Conservation (phyloP, 495 filamentous ascomycete species). For the Terfezia boudieri region DNA sequence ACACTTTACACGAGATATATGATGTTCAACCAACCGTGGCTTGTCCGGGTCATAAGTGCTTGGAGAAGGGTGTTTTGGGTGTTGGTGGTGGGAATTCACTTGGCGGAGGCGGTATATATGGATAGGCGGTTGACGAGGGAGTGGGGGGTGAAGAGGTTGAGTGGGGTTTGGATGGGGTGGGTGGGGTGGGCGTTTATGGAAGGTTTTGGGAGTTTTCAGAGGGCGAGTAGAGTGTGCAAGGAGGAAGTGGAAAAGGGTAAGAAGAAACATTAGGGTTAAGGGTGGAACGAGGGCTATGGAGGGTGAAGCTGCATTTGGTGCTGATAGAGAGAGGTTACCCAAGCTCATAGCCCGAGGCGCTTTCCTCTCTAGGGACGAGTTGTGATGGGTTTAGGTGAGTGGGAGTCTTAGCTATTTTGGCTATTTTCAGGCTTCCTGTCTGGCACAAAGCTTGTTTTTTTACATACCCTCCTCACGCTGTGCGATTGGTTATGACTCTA, state of each 20-base stretch:
- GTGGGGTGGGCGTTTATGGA: constrained; percentile 34
- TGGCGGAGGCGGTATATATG: constrained; percentile 30
- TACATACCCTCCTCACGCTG: too few relatives aligned
- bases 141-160: constrained; percentile 30
- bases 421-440: too few relatives aligned
- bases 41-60: constrained; percentile 30
- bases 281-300: constrained; percentile 1
- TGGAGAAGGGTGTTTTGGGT: constrained; percentile 22
- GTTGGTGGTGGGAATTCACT: constrained; percentile 30
- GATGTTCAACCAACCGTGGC: constrained; percentile 18
- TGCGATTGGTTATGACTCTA: too few relatives aligned
- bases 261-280: constrained; percentile 7
- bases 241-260: constrained; percentile 6
- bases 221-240: constrained; percentile 21
- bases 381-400: too few relatives aligned
- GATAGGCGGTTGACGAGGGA: constrained; percentile 26
- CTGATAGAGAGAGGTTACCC: too few relatives aligned
- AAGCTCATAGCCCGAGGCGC: too few relatives aligned
- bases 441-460: too few relatives aligned
- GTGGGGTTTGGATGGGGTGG: constrained; percentile 39
- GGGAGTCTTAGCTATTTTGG: too few relatives aligned
- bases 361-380: too few relatives aligned
- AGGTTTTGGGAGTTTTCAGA: constrained; percentile 29
- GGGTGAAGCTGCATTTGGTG: too few relatives aligned
- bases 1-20: background rate